Evolutionary conservation across 192 early-diverging fungal genomes (phyloP), one percentile per base, ranked within the genome.

Genomic region (Backusella australiensis): DNA sequence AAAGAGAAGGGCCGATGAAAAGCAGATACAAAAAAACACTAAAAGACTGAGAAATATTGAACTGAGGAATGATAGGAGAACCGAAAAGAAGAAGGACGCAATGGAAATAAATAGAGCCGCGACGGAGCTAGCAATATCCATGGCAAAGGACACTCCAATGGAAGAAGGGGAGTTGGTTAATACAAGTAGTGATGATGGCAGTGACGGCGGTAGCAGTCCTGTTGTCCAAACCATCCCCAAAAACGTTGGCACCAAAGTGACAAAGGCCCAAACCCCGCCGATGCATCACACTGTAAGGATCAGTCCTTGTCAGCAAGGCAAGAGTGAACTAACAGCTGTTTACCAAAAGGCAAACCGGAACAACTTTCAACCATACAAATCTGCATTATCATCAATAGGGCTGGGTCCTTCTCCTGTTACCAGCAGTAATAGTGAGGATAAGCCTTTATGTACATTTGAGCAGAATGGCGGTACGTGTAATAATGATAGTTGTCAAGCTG

Each of bases 391-490:
- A 63, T 63, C 56, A 63, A 29, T 63, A 63, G 56, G 56, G 0
- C 12, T 63, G 56, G 26, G 56, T 63, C 56, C 56, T 14, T 49
- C 46, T 49, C 6, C 17, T 49, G n/a, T 49, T 49, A 2, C 46
- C 6, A 49, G 19, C 6, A 5, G 56, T 63, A 29, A 29, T 26
- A 63, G 56, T 14, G 23, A 63, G 26, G 56, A 63, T 63, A 63
- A 14, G 29, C 56, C 56, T 29, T 63, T 63, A 29, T 63, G 56
- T 26, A 63, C 56, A 4, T 63, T 63, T 26, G 56, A 63, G 56
- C 56, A 63, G 26, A 63, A 63, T 63, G 56, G 56, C 56, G 56
- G 56, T 63, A 63, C 56, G 56, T 63, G 56, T 63, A 63, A 63
- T 63, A 63, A 63, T 63, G 56, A 63, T 11, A 63, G 56, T 29